Evolutionary conservation across 352 stramenopile genomes (phyloP), one percentile per base, ranked within the genome.

Genomic region (Phytophthora tubulina): DNA sequence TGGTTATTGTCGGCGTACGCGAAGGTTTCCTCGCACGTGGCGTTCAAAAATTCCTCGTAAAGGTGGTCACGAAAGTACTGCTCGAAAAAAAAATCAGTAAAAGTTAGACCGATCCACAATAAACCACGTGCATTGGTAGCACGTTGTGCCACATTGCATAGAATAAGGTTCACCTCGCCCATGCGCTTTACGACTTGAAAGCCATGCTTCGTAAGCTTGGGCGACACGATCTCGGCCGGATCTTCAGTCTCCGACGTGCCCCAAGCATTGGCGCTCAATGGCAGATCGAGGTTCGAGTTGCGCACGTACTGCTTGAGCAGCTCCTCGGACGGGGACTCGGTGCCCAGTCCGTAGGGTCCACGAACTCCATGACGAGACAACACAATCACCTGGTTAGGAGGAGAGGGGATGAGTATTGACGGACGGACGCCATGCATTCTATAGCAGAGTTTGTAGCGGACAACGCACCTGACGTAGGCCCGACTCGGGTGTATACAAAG

Each of bases 141-240:
- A 46, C 33, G 33, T 64, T 31, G 13, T 39, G 32, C 9, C 32
- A 13, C 21, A 49, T 50, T 60, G 21, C 49, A 45, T 4, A 54
- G 21, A 54, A 38, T 54, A 38, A 54, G 21, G 11, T 13, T 42
- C 38, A 90, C 86, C 64, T 90, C 67, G 36, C 86, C 86, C 86
- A 94, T 94, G 41, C 66, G 70, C 63, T 92, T 67, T 3, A 94
- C 67, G 27, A 92, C 73, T 27, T 76, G 63, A 57, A 82, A 90
- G 51, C 86, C 86, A 75, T 94, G 86, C 54, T 88, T 89, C 8
- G 86, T 94, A 66, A 94, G 80, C 62, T 94, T 94, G n/a, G 86
- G 86, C 6, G 84, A 87, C 59, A 94, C 86, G 60, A 80, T 67
- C 65, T 92, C 85, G 3, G 44, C 68, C 45, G 81, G 81, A 63